Evolutionary conservation across 2,329 filamentous ascomycete species (phyloP), one percentile per base, ranked within the genome.

Genomic region (Sporothrix dimorphospora): DNA sequence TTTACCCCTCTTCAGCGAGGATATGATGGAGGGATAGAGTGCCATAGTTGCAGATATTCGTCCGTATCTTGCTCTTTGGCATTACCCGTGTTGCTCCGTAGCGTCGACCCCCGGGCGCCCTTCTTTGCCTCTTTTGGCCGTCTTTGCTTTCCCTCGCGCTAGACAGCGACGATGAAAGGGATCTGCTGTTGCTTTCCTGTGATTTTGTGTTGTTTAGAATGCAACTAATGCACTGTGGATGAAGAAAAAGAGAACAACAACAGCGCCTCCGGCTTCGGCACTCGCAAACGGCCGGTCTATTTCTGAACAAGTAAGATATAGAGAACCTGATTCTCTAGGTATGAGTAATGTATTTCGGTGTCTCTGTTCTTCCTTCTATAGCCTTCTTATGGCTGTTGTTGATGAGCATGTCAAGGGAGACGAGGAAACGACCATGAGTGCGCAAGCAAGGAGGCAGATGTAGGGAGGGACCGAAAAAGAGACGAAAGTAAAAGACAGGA

Each of bases 101-200:
- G 59, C 59, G 38, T 63, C 16, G 59, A 12, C 38, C n/a, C n/a
- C 4, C 38, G 21, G 38, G 61, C 61, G 61, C 21, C 61, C 30
- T 66, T 66, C 24, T 9, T 66, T 66, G 42, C 42, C 61, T 66
- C 59, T 63, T 63, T 63, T 24, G 59, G 59, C 38, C n/a, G n/a
- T 5, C n/a, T 24, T 63, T 45, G 21, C n/a, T n/a, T 45, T 11
- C 24, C 19, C 19, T 63, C 12, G 38, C 59, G 59, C 59, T 42
- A 63, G 59, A 66, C 40, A 27, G 14, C 40, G 14, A 7, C n/a
- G 42, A 19, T 49, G 16, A 47, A 24, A 30, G n/a, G 40, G 61
- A 49, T 66, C 40, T 66, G 14, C 40, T 47, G 40, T 49, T 63
- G 38, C 38, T 63, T 63, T 40, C 53, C 14, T 61, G 38, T 21